These are phyloP conservation scores for Haplosporangium sp. DNA, from an alignment of 371 early-diverging fungal genomes.

Conservation along the genomic window DNA sequence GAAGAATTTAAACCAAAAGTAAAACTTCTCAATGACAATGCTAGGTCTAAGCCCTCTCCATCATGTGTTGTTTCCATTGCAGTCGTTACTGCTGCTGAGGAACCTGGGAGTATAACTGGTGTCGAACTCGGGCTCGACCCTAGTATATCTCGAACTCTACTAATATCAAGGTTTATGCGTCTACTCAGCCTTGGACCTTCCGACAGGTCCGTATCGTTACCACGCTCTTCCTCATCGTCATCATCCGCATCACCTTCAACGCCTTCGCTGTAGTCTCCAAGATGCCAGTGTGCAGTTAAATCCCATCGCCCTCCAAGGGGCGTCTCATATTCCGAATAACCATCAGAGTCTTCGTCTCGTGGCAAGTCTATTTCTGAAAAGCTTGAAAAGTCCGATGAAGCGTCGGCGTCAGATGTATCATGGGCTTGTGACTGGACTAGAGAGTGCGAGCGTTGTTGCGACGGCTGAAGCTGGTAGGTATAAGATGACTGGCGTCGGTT, in stretches of 20 bases:
- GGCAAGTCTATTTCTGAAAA: slow-evolving; percentile 25
- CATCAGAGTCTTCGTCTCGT: slow-evolving; percentile 6
- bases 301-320: slow-evolving; percentile 41
- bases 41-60: not conserved
- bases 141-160: slow-evolving; percentile 34
- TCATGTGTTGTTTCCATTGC: not conserved
- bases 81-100: not conserved
- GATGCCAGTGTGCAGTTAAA: slow-evolving; percentile 39
- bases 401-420: slow-evolving; percentile 29
- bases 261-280: slow-evolving; percentile 39
- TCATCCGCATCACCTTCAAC: slow-evolving; percentile 49
- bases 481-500: not conserved
- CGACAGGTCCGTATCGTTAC: slow-evolving; percentile 38
- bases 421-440: not conserved
- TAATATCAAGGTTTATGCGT: slow-evolving; percentile 18
- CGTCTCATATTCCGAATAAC: slow-evolving; percentile 28
- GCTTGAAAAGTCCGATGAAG: slow-evolving; percentile 33
- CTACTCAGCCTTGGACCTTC: slow-evolving; percentile 22
- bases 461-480: not conserved
- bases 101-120: slow-evolving; percentile 9
- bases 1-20: slow-evolving; percentile 8
- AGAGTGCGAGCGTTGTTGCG: not conserved
- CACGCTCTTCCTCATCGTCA: slow-evolving; percentile 40
- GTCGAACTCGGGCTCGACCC: slow-evolving; percentile 36
- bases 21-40: not conserved